Base-by-base conservation (phyloP, 1,139 yeast genomes). In the Nadsonia starkeyi-henricii region DNA sequence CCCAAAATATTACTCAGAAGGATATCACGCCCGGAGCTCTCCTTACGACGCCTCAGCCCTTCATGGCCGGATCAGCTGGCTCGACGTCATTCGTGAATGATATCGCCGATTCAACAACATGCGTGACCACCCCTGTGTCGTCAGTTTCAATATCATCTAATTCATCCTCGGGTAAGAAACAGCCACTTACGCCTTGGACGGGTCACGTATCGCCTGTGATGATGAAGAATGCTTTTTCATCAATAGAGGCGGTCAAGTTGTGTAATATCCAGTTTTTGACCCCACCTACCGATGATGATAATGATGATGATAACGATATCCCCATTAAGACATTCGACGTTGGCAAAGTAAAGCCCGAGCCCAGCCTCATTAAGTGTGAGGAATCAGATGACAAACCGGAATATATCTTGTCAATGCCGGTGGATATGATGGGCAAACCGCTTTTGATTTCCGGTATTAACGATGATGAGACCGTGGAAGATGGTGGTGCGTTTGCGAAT, bases 161-260 rank as follows among this genome's bases (percentile, higher is more conserved):
- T 37, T 20, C 9, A 18, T 19, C 19, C 15, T 2, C 36, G 12
- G 45, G 33, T 3, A 20, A 8, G 2, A 26, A 23, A 9, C 5
- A 23, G 9, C 45, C 50, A 3, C 50, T 54, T 7, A 55, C 60
- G 12, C 54, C 59, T 2, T 59, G 61, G 62, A 51, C 60, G 1
- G 62, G 60, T 5, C 54, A 47, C 42, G 62, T 59, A 9, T 57
- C 58, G 12, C 59, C 63, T 1, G 56, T 58, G 20, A 56, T 59
- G 7, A 54, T 59, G 36, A 55, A 56, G 28, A 54, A 53, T 18
- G 61, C 62, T 12, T 59, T 60, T 47, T 60, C 54, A 43, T 54
- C 60, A 9, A 54, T 59, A 46, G 59, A 58, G 20, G 53, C 57
- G 18, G 58, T 60, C 41, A 57, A 56, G 48, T 45, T 55, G n/a